Conservation (phyloP, 495 filamentous ascomycete genomes). For the Mytilinidion resinicola region DNA sequence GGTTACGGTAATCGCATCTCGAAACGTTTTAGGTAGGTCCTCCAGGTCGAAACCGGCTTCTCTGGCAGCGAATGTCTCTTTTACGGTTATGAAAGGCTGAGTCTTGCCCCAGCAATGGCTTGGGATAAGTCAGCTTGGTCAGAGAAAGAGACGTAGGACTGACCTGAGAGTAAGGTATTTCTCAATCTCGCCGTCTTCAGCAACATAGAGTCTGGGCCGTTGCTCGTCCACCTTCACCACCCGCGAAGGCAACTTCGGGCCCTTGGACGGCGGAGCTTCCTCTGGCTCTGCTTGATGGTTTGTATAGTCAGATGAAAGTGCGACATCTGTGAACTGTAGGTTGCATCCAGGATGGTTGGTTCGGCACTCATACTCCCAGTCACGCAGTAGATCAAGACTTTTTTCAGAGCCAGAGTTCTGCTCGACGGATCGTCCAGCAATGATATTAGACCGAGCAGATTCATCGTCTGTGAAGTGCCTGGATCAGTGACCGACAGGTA, state of each 20-base stretch:
- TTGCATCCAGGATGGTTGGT: neutral
- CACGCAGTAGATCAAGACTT: neutral
- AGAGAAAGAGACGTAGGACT: neutral
- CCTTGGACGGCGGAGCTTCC: neutral
- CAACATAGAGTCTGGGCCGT: neutral
- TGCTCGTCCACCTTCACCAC: neutral
- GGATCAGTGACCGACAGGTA: no score
- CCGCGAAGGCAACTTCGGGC: neutral
- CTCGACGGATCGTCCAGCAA: neutral
- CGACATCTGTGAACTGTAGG: neutral
- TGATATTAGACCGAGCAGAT: neutral
- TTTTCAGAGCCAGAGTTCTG: neutral
- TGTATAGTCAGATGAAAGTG: neutral
- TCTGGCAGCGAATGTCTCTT: neutral
- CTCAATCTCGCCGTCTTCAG: neutral
- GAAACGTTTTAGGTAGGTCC: conserved; percentile 9
- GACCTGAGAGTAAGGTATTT: neutral
- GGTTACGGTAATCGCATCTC: conserved; percentile 15
- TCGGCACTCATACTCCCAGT: neutral
- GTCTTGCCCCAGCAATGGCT: conserved; percentile 23
- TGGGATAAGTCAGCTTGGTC: neutral
- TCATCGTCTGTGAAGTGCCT: no score
- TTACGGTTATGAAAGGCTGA: neutral
- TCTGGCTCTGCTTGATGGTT: neutral
- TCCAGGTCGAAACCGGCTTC: neutral